Evolutionary conservation across 192 early-diverging fungal genomes (phyloP).

Genomic region (Coemansia sp.): DNA sequence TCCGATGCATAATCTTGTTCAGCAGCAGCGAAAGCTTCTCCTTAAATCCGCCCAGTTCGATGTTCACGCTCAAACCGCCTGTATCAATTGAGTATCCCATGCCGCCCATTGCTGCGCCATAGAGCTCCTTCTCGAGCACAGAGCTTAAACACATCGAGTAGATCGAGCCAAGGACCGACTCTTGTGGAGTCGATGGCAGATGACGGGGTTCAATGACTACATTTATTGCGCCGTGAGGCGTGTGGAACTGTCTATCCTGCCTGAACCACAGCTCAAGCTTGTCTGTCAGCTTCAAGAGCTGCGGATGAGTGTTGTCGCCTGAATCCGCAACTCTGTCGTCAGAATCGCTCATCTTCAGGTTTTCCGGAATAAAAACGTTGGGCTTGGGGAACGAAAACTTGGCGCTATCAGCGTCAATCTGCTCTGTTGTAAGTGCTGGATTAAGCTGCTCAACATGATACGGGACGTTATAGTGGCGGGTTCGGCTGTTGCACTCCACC

Average conservation of each 20-base stretch:
- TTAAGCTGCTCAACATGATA: slow-evolving; percentile 56
- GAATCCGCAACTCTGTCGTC: background rate
- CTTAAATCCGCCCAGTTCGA: slow-evolving; percentile 65
- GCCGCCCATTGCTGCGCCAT: slow-evolving; percentile 77
- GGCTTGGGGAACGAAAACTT: slow-evolving; percentile 58
- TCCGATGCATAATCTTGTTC: slow-evolving; percentile 58
- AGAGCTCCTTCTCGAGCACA: slow-evolving; percentile 73
- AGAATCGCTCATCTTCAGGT: slow-evolving; percentile 57
- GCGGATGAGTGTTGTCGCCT: background rate
- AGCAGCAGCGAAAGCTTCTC: slow-evolving; percentile 73
- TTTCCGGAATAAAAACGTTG: slow-evolving; percentile 78
- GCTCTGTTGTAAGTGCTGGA: slow-evolving; percentile 4
- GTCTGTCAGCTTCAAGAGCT: slow-evolving; percentile 14
- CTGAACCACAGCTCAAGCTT: slow-evolving; percentile 80
- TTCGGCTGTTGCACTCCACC: slow-evolving; percentile 49
- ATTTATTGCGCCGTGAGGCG: slow-evolving; percentile 75
- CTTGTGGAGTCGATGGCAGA: slow-evolving; percentile 48
- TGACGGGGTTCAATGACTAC: slow-evolving; percentile 50
- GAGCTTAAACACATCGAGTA: slow-evolving; percentile 71
- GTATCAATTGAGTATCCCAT: slow-evolving; percentile 64
- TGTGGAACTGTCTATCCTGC: slow-evolving; percentile 84
- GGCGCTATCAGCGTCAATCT: background rate
- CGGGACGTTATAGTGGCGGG: slow-evolving; percentile 75
- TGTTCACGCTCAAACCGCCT: background rate
- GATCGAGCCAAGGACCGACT: slow-evolving; percentile 62